Base-by-base conservation (phyloP, 257 asterid genomes). In the Rehmannia glutinosa region DNA sequence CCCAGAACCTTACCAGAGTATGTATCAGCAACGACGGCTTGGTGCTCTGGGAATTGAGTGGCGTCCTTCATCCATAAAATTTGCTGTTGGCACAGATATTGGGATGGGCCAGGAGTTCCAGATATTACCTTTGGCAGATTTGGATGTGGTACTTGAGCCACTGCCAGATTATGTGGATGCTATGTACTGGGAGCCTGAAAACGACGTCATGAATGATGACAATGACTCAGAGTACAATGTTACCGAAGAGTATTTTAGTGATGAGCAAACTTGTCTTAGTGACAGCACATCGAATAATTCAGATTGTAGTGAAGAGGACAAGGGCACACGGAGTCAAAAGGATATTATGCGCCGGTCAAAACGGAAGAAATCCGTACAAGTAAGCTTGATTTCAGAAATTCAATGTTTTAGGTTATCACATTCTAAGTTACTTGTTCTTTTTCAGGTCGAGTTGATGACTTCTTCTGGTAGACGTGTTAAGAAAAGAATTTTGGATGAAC, bases 1-100 rank as follows among this genome's bases (percentile, higher is more conserved):
- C 80, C 92, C 96, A 17, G 99, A 94, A 79, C 99, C 99, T 51
- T 94, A 91, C 74, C 99, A 94, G 77, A 88, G 95, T 76, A 78
- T 65, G 68, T 94, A 94, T 77, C 99, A 85, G 82, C 83, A 86
- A 36, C 95, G 87, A 5, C 91, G 99, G 49, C 86, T 86, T 38
- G 91, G 96, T 56, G 96, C 96, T 23, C 78, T 91, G 77, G 96
- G 96, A 65, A 78, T 83, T 11, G 99, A 94, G 77, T 94, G 97
- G 97, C 96, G 80, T 56, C 99, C 99, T 36, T 73, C 97, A 50
- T 78, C 96, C 62, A 69, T 87, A 66, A 91, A 88, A 77, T 86
- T 88, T 73, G 95, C 99, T 56, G 70, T 94, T 35, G 99, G 99
- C 71, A 76, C 97, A 6, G 97, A 90, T 68, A 73, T 80, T 75